Evolutionary conservation across 768 basidiomycete species (phyloP).

Genomic region (Cantharellus anzutake): DNA sequence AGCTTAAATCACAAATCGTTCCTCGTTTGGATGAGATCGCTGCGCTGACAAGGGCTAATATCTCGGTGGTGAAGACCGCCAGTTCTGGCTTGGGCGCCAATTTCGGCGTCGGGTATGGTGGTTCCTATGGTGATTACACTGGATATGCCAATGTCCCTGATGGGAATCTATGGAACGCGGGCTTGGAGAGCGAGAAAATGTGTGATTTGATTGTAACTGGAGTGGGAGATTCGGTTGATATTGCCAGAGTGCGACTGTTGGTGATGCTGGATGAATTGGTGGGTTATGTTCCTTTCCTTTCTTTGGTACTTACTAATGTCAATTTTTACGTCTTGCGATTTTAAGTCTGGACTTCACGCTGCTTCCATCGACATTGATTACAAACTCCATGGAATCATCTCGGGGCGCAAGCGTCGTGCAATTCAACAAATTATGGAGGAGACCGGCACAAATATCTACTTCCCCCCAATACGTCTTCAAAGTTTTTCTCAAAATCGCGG

Average conservation of each 20-base stretch:
- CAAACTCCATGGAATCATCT: slow-evolving; percentile 80
- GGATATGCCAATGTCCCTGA: neutral
- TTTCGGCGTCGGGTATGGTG: too few relatives aligned
- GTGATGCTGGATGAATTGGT: slow-evolving; percentile 94
- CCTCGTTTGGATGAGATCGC: slow-evolving; percentile 87
- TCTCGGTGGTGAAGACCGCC: slow-evolving; percentile 81
- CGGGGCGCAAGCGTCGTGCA: slow-evolving; percentile 68
- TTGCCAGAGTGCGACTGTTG: slow-evolving; percentile 75
- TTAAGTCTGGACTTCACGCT: slow-evolving; percentile 50
- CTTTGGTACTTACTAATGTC: neutral
- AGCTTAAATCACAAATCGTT: slow-evolving; percentile 65
- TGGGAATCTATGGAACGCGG: slow-evolving; percentile 22
- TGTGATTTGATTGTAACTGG: slow-evolving; percentile 89
- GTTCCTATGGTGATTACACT: neutral
- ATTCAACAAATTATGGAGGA: slow-evolving; percentile 92
- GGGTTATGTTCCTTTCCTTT: slow-evolving; percentile 17
- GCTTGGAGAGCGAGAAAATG: slow-evolving; percentile 83
- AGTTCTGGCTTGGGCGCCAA: slow-evolving; percentile 13
- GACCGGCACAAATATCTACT: slow-evolving; percentile 92
- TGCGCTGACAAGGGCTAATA: slow-evolving; percentile 77
- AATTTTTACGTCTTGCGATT: neutral
- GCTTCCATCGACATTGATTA: slow-evolving; percentile 89
- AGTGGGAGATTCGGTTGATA: slow-evolving; percentile 64
- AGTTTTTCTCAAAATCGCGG: slow-evolving; percentile 26
- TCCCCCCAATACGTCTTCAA: slow-evolving; percentile 65